These are phyloP conservation scores for Aegilops speltoides DNA, from an alignment of 176 grass and related monocot genomes.

Conservation along the genomic window DNA sequence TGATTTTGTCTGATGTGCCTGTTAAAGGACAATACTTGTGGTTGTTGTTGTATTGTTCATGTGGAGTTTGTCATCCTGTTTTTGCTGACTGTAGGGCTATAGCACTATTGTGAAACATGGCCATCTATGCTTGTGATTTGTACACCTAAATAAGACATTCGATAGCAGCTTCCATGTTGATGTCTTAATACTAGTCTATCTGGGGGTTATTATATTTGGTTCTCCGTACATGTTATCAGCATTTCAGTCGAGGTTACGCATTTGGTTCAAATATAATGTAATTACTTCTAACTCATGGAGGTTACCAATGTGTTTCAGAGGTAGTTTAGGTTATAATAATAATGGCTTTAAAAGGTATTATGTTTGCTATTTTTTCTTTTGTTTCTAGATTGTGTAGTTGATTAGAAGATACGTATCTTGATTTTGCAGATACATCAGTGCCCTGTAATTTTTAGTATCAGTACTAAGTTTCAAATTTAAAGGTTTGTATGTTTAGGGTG, in stretches of 20 bases:
- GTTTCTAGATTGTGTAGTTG: not conserved
- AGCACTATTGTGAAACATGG: not conserved
- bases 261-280: not conserved
- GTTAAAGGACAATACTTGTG: not conserved
- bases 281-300: not conserved
- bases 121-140: not conserved
- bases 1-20: not conserved
- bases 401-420: not conserved
- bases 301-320: not conserved
- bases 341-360: not conserved
- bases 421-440: not conserved
- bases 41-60: not conserved
- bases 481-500: not conserved
- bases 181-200: not conserved
- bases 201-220: not conserved
- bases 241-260: not conserved
- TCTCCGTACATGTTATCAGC: not conserved
- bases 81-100: not conserved
- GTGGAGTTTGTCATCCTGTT: constrained; percentile 8
- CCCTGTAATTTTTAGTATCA: not conserved
- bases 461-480: not conserved
- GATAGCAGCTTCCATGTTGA: not conserved
- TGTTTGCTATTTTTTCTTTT: not conserved
- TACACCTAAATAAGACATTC: not conserved
- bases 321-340: not conserved